phyloP scores from a whole-genome alignment of 768 basidiomycete species.

The Tubosaeta brunneosetosa region DNA sequence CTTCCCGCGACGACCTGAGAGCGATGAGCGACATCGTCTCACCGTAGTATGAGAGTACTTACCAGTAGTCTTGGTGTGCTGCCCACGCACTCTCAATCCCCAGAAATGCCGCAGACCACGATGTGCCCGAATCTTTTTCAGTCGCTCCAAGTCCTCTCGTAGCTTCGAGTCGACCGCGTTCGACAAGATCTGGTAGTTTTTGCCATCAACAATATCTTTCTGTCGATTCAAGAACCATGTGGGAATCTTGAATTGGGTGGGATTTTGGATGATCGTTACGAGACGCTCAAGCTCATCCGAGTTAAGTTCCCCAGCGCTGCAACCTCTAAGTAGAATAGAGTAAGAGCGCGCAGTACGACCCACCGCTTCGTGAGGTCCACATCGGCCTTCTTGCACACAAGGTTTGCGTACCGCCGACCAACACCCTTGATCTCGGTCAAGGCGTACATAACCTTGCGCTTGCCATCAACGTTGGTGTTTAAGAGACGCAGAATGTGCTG shows the following conservation, averaged over 20 bases:
- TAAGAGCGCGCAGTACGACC: conserved; percentile 23
- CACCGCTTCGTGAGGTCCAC: conserved; percentile 98
- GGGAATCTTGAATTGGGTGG: conserved; percentile 99
- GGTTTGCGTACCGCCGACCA: conserved; percentile 95
- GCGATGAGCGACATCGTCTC: not conserved
- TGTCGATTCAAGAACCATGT: conserved; percentile 99
- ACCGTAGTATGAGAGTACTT: conserved; percentile 16
- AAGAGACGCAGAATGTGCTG: conserved; percentile 99
- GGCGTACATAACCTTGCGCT: conserved; percentile 99
- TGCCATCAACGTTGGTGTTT: conserved; percentile 99
- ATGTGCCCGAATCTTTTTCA: conserved; percentile 99
- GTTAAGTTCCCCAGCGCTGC: conserved; percentile 97
- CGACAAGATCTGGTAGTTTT: conserved; percentile 92
- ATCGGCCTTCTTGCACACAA: conserved; percentile 99
- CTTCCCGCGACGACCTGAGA: conserved; percentile 85
- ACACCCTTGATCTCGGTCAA: conserved; percentile 99
- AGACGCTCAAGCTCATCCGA: conserved; percentile 98
- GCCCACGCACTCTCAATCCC: conserved; percentile 94
- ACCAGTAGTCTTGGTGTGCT: conserved; percentile 99
- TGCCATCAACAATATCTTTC: conserved; percentile 96
- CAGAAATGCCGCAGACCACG: conserved; percentile 90
- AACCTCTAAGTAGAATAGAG: conserved; percentile 1
- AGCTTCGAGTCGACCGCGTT: conserved; percentile 97
- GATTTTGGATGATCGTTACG: conserved; percentile 99
- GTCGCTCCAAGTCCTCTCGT: conserved; percentile 94